Evolutionary conservation across 352 stramenopile genomes (phyloP).

Genomic region (Pythium periplocum): DNA sequence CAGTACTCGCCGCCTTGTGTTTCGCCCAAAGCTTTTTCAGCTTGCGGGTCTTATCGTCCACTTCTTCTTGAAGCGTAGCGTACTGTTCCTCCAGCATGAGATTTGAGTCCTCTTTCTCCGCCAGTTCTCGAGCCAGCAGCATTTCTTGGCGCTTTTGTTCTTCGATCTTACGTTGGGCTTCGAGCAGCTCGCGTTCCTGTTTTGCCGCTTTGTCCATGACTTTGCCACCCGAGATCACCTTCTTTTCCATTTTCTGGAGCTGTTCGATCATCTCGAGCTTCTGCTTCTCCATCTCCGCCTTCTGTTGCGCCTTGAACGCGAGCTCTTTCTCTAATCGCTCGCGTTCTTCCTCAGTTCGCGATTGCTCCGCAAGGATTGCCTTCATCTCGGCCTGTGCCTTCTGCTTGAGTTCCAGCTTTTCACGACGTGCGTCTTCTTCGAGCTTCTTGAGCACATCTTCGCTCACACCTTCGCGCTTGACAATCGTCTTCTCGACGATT

Average conservation of each 20-base stretch:
- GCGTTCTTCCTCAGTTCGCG: constrained; percentile 85
- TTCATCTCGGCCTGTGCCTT: constrained; percentile 78
- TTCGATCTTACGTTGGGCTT: constrained; percentile 87
- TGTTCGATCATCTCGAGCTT: constrained; percentile 91
- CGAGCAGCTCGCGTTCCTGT: constrained; percentile 89
- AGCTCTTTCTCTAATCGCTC: constrained; percentile 83
- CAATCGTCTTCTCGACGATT: constrained; percentile 73
- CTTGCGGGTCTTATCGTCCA: constrained; percentile 94
- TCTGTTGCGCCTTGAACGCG: constrained; percentile 77
- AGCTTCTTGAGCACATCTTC: constrained; percentile 75
- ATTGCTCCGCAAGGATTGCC: constrained; percentile 77
- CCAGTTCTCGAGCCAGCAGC: constrained; percentile 85
- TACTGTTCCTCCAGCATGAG: constrained; percentile 91
- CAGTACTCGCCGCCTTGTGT: constrained; percentile 84
- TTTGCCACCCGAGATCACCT: constrained; percentile 90
- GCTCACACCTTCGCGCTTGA: constrained; percentile 68
- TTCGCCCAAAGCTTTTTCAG: constrained; percentile 95
- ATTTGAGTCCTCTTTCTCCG: constrained; percentile 92
- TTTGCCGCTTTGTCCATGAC: constrained; percentile 93
- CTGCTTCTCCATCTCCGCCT: constrained; percentile 75
- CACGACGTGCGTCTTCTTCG: constrained; percentile 64
- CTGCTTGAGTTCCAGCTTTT: constrained; percentile 72
- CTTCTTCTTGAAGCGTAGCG: constrained; percentile 84
- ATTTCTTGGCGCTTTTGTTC: constrained; percentile 77
- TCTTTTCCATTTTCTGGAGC: constrained; percentile 59